Evolutionary conservation across 306 rosid species (phyloP).

Genomic region (Cajanus cajan): DNA sequence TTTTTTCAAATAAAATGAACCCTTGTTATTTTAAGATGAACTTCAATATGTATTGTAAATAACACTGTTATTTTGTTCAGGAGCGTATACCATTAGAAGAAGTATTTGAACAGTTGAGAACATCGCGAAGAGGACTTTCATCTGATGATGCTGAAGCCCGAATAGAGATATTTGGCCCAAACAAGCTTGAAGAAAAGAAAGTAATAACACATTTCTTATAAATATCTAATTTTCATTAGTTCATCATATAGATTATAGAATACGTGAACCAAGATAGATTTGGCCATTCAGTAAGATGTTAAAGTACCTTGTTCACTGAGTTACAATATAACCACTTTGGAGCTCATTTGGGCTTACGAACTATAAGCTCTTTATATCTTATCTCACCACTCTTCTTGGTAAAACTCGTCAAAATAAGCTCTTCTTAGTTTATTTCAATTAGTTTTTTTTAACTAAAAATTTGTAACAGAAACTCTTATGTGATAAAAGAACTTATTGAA

Average conservation of each 20-base stretch:
- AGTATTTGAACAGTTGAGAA: conserved; percentile 72
- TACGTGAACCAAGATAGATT: neutral
- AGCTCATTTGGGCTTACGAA: neutral
- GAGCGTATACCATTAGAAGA: conserved; percentile 76
- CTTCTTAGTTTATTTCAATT: neutral
- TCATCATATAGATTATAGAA: neutral
- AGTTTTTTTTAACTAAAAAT: neutral
- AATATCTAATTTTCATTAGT: neutral
- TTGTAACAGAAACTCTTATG: neutral
- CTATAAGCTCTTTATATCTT: neutral
- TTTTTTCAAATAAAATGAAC: neutral
- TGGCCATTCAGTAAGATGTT: neutral
- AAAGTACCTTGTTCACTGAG: neutral
- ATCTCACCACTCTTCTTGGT: neutral
- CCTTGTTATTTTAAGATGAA: conserved; percentile 15
- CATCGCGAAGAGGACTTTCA: conserved; percentile 69
- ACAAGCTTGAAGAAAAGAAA: conserved; percentile 78
- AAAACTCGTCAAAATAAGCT: neutral
- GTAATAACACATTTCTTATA: conserved; percentile 36
- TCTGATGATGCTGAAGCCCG: conserved; percentile 78
- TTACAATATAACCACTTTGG: neutral
- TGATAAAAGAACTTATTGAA: neutral
- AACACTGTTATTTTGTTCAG: conserved; percentile 35
- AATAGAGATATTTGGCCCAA: conserved; percentile 63
- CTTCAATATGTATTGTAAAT: conserved; percentile 13